These are phyloP conservation scores for Exophiala aquamarina DNA, from an alignment of 2,329 filamentous ascomycete species.

Conservation along the genomic window DNA sequence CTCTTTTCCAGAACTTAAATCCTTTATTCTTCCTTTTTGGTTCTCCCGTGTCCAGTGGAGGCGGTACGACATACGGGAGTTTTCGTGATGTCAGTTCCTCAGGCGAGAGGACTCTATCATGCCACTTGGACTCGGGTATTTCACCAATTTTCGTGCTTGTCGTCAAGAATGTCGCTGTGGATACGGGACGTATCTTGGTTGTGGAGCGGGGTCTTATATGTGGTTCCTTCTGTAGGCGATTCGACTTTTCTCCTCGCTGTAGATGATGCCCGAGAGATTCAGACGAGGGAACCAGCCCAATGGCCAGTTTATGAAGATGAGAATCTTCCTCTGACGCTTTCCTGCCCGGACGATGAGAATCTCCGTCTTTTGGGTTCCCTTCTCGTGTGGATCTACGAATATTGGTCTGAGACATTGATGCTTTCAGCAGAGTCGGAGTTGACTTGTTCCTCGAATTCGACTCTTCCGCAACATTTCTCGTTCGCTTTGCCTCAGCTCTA, in stretches of 20 bases:
- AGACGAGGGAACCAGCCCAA: slow-evolving; percentile 24
- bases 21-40: slow-evolving; percentile 20
- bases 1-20: slow-evolving; percentile 27
- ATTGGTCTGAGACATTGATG: neutral
- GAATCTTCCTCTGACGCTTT: neutral
- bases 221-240: neutral
- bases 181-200: slow-evolving; percentile 17
- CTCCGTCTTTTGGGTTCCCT: neutral
- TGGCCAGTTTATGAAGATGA: slow-evolving; percentile 14
- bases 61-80: slow-evolving; percentile 21
- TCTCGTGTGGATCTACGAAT: neutral
- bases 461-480: slow-evolving; percentile 6
- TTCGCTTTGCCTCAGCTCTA: slow-evolving; percentile 13
- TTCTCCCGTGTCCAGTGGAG: slow-evolving; percentile 16
- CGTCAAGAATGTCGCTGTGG: slow-evolving; percentile 54
- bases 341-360: neutral
- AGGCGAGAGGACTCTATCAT: slow-evolving; percentile 6
- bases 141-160: slow-evolving; percentile 67
- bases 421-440: slow-evolving; percentile 3
- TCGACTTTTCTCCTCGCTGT: neutral
- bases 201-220: neutral
- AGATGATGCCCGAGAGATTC: slow-evolving; percentile 18
- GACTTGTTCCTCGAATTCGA: slow-evolving; percentile 13
- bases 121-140: slow-evolving; percentile 40
- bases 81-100: slow-evolving; percentile 9